Evolutionary conservation across 257 asterid species (phyloP), one percentile per base, ranked within the genome.

Genomic region (Salvia splendens): DNA sequence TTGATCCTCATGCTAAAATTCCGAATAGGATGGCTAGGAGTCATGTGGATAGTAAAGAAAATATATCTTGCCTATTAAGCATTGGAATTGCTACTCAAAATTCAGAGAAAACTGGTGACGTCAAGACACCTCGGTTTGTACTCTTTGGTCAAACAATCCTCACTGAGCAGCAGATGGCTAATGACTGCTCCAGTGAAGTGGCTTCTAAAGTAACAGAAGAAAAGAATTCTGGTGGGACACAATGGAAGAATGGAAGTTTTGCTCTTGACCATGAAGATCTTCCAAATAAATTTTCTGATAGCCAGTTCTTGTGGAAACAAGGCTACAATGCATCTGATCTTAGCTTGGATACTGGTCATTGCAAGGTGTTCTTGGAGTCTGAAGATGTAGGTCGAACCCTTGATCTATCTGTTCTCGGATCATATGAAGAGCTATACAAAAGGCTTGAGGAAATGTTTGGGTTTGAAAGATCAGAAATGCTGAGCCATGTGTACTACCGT

Each of bases 101-200:
- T 68, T 45, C 63, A 33, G 87, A 82, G 33, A 86, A 79, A 47
- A 63, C 72, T 36, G 79, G 68, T 9, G 74, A 72, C 43, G 54
- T 57, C 17, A 80, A 77, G 73, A 78, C 83, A 63, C 96, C 99
- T 41, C 81, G 69, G 24, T 93, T 93, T 50, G 53, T 90, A 36
- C 95, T 93, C 67, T 93, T 93, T 50, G 99, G 99, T 75, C 95
- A 93, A 81, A 94, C 95, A 33, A 93, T 93, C 74, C 97, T 90
- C 68, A 93, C 99, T 0, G 97, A 93, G 85, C 96, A 93, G 84
- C 99, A 93, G 62, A 81, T 93, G 87, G 84, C 80, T 67, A 77
- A 38, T 41, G 84, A 80, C 32, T 65, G 71, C 67, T 76, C 81
- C 6, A 54, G 70, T 64, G 87, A 76, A 33, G 64, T 67, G 64